These are phyloP conservation scores for Cercospora zeina DNA, from an alignment of 2,329 filamentous ascomycete genomes.

Conservation along the genomic window DNA sequence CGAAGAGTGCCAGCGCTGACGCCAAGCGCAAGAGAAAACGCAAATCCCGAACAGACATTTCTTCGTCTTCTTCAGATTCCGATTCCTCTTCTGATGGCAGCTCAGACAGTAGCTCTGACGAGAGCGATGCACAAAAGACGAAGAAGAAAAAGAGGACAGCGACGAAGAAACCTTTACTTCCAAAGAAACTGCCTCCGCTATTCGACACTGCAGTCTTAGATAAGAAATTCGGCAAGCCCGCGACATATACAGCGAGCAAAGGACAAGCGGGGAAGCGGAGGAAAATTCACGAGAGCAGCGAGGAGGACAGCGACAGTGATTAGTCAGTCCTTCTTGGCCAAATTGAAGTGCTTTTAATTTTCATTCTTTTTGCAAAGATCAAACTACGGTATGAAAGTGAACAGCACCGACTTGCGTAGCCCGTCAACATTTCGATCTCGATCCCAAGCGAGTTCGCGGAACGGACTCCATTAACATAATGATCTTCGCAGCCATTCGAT, in stretches of 20 bases:
- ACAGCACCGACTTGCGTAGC: too few relatives aligned
- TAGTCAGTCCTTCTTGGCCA: too few relatives aligned
- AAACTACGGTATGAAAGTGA: too few relatives aligned
- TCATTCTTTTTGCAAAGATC: too few relatives aligned
- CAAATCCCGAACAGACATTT: constrained; percentile 20
- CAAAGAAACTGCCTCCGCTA: constrained; percentile 4
- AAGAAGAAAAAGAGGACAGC: neutral
- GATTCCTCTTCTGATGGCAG: constrained; percentile 8
- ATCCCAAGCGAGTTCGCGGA: too few relatives aligned
- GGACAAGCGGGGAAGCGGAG: neutral
- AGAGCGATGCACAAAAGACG: constrained; percentile 5
- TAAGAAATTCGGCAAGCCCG: constrained; percentile 21
- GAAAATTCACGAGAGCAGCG: neutral
- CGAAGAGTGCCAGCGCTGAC: neutral
- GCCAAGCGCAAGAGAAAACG: constrained; percentile 17
- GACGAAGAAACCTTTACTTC: constrained; percentile 3
- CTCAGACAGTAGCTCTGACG: constrained; percentile 9
- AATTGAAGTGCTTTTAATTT: neutral
- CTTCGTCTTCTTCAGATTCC: constrained; percentile 13
- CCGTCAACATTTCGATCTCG: too few relatives aligned
- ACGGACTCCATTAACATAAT: too few relatives aligned
- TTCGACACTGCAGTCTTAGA: constrained; percentile 19
- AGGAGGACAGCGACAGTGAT: constrained; percentile 15
- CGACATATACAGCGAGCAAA: neutral
- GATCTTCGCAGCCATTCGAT: too few relatives aligned